Evolutionary conservation across 1,284 basidiomycete species (phyloP).

Genomic region (Naganishia liquefaciens): DNA sequence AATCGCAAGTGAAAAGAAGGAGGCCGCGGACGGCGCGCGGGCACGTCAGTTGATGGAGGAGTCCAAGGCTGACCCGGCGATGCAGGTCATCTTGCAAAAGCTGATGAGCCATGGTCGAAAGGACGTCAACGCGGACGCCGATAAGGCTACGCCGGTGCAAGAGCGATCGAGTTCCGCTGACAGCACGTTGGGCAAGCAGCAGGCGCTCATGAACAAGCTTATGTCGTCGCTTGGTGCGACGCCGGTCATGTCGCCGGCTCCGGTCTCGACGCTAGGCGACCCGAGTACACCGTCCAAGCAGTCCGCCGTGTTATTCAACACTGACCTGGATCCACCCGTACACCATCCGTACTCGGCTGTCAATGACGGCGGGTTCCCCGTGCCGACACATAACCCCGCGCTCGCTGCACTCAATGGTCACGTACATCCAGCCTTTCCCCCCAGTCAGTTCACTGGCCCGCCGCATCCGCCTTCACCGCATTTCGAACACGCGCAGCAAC

Average conservation of each 20-base stretch:
- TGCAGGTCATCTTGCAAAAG: conserved; percentile 16
- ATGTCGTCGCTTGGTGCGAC: conserved; percentile 19
- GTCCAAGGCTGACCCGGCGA: conserved; percentile 13
- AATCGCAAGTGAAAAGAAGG: conserved; percentile 22
- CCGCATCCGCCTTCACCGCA: conserved; percentile 5
- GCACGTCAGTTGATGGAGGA: conserved; percentile 9
- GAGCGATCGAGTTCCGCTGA: background rate
- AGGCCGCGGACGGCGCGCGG: conserved; percentile 11
- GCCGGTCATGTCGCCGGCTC: background rate
- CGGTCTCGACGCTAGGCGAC: background rate
- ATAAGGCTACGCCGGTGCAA: too few relatives aligned
- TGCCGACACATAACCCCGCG: conserved; percentile 20
- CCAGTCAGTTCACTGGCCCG: conserved; percentile 1
- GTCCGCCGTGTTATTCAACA: background rate
- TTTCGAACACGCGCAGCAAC: background rate
- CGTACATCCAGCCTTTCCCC: conserved; percentile 4
- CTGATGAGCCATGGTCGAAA: background rate
- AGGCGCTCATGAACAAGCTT: conserved; percentile 22
- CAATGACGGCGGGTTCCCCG: conserved; percentile 15
- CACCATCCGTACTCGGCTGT: conserved; percentile 20
- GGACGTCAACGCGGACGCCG: background rate
- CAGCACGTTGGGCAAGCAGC: conserved; percentile 13
- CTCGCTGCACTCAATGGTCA: conserved; percentile 13
- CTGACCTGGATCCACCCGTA: background rate
- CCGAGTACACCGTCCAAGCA: conserved; percentile 11